Evolutionary conservation across 208 protist genomes (phyloP).

Genomic region (Crithidia mellificae): DNA sequence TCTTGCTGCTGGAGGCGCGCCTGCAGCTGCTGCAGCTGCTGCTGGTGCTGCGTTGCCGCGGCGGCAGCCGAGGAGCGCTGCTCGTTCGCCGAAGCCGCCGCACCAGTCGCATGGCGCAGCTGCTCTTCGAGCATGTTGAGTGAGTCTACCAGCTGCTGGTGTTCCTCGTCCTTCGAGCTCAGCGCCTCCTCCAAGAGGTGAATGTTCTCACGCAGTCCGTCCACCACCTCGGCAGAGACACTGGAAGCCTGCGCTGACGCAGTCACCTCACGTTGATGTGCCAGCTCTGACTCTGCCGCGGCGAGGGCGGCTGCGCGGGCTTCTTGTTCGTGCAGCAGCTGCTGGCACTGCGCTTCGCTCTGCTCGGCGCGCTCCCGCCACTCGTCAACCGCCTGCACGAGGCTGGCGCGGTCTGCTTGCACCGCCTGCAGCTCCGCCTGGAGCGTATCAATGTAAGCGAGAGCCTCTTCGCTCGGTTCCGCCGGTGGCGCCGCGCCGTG

Average conservation of each 20-base stretch:
- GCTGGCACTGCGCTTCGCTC: conserved; percentile 15
- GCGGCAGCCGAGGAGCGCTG: conserved; percentile 8
- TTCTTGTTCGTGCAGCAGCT: conserved; percentile 14
- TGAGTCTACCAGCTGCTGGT: conserved; percentile 53
- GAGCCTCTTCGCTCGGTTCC: background rate
- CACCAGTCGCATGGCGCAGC: conserved; percentile 33
- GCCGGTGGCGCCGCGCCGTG: background rate
- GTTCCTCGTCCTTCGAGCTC: conserved; percentile 66
- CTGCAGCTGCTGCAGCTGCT: conserved; percentile 2
- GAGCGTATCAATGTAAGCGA: conserved; percentile 4
- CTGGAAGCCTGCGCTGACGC: conserved; percentile 1
- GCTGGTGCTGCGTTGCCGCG: conserved; percentile 2
- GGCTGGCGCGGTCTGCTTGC: conserved; percentile 1
- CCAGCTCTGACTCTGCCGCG: conserved; percentile 5
- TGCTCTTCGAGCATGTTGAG: conserved; percentile 75
- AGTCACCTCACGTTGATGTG: background rate
- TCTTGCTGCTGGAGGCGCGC: background rate
- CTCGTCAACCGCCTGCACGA: conserved; percentile 8
- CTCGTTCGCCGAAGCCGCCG: conserved; percentile 15
- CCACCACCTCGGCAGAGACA: conserved; percentile 17
- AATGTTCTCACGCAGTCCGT: conserved; percentile 48
- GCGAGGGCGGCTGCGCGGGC: background rate
- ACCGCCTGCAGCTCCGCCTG: conserved; percentile 28
- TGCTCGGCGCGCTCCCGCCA: conserved; percentile 30
- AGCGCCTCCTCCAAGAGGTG: conserved; percentile 68